Percentiles rank a stretch among this genome's conserved stretches.
phyloP scores from a whole-genome alignment of 1,284 basidiomycete genomes.

The Moesziomyces globuligerus region DNA sequence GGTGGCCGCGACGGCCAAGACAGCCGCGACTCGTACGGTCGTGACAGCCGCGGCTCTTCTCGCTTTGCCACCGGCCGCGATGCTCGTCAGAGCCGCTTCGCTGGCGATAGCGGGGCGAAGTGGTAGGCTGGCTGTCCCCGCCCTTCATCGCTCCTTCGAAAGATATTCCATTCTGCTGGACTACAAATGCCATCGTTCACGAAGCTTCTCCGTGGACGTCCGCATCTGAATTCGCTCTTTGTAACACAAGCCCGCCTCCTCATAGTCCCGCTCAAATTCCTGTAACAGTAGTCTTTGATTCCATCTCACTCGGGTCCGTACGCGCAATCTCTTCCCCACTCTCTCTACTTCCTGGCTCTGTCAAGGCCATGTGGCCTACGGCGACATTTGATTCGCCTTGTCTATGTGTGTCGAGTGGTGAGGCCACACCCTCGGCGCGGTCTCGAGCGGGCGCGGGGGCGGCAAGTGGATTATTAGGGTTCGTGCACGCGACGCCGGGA shows the following conservation, averaged over 20 bases:
- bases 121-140: slow-evolving; percentile 12
- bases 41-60: slow-evolving; percentile 16
- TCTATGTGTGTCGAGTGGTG: too few species aligned
- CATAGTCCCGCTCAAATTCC: not conserved
- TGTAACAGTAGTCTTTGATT: not conserved
- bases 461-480: too few species aligned
- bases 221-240: too few species aligned
- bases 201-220: too few species aligned
- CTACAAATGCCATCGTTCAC: too few species aligned
- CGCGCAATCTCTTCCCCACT: not conserved
- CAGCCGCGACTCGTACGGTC: slow-evolving; percentile 13
- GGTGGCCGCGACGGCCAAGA: slow-evolving; percentile 15
- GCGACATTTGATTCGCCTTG: too few species aligned
- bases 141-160: too few species aligned
- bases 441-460: too few species aligned
- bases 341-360: not conserved
- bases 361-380: too few species aligned
- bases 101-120: slow-evolving; percentile 30
- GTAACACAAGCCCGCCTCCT: not conserved
- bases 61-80: slow-evolving; percentile 33
- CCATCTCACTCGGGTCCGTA: not conserved
- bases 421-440: too few species aligned
- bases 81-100: slow-evolving; percentile 35
- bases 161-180: too few species aligned
- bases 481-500: too few species aligned